These are phyloP conservation scores for Fusarium nodosum DNA, from an alignment of 2,329 filamentous ascomycete genomes.

Conservation along the genomic window DNA sequence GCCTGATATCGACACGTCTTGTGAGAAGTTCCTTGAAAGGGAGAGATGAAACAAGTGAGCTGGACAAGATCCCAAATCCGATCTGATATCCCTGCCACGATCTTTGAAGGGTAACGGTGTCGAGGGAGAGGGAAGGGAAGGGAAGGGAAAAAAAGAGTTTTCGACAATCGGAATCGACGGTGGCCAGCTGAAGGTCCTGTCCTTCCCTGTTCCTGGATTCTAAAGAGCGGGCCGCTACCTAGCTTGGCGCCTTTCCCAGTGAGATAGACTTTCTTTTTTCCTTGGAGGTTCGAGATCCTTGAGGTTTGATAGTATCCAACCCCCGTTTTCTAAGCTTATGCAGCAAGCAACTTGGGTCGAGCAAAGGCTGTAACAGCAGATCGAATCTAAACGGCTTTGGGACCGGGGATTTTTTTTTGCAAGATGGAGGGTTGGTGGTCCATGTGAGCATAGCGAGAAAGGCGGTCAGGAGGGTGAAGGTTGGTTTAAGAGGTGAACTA, in stretches of 20 bases:
- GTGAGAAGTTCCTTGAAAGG: conserved; percentile 3
- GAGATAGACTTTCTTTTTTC: conserved; percentile 5
- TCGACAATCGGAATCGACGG: conserved; percentile 23
- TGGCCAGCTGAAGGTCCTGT: conserved; percentile 38
- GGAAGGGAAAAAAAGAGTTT: conserved; percentile 12
- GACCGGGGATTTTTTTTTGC: conserved; percentile 33
- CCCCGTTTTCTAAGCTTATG: conserved; percentile 29
- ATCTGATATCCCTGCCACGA: conserved; percentile 34
- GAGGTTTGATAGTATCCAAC: conserved; percentile 1
- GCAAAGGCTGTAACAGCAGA: conserved; percentile 21
- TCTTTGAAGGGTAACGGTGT: conserved; percentile 14
- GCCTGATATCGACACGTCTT: conserved; percentile 32
- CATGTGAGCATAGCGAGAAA: conserved; percentile 44
- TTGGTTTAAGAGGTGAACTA: conserved; percentile 7
- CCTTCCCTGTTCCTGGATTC: conserved; percentile 46
- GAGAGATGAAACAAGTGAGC: conserved; percentile 15
- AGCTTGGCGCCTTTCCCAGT: conserved; percentile 25
- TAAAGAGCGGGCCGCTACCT: conserved; percentile 43
- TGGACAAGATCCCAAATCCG: conserved; percentile 20
- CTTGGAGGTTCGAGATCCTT: conserved; percentile 22
- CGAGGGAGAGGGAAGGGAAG: conserved; percentile 1
- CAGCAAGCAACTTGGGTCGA: conserved; percentile 28
- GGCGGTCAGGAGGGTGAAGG: conserved; percentile 42
- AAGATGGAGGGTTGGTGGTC: conserved; percentile 23
- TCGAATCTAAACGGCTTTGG: conserved; percentile 35